A percentile compares a stretch with the other conserved stretches of the same genome.
Conservation (phyloP, 257 asterid genomes). For the Coffea canephora region DNA sequence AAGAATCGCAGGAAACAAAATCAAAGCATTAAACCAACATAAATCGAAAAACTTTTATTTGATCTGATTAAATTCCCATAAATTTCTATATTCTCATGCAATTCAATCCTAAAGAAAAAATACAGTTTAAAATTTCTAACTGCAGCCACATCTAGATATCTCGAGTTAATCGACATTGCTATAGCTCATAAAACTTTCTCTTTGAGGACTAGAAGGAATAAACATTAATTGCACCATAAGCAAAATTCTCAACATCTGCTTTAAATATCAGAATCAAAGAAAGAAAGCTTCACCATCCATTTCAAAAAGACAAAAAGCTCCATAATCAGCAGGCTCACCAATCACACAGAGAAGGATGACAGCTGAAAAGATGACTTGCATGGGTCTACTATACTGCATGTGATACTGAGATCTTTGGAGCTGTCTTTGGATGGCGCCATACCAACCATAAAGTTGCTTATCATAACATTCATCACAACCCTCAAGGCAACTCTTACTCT, state of each 20-base stretch:
- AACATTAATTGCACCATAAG: neutral
- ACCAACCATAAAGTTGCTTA: conserved; percentile 78
- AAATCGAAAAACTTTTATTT: neutral
- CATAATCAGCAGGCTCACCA: conserved; percentile 53
- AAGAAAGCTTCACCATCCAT: neutral
- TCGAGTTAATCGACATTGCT: too few relatives aligned
- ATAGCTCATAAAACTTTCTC: neutral
- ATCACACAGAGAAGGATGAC: conserved; percentile 57
- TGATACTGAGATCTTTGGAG: conserved; percentile 88
- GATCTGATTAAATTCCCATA: neutral
- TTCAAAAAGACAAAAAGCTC: neutral
- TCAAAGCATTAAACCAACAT: neutral
- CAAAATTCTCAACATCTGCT: neutral
- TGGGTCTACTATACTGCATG: conserved; percentile 74
- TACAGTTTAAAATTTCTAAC: neutral
- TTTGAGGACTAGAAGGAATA: neutral
- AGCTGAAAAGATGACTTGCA: conserved; percentile 52
- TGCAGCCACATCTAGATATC: neutral
- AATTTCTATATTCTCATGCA: neutral
- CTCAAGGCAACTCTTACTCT: conserved; percentile 66
- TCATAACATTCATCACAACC: conserved; percentile 63
- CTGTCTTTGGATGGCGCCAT: conserved; percentile 73
- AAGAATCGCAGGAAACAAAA: neutral
- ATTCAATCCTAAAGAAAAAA: neutral
- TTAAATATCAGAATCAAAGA: neutral